Conservation (phyloP, 345 rosid genomes). For the Psidium friedrichsthalianum region DNA sequence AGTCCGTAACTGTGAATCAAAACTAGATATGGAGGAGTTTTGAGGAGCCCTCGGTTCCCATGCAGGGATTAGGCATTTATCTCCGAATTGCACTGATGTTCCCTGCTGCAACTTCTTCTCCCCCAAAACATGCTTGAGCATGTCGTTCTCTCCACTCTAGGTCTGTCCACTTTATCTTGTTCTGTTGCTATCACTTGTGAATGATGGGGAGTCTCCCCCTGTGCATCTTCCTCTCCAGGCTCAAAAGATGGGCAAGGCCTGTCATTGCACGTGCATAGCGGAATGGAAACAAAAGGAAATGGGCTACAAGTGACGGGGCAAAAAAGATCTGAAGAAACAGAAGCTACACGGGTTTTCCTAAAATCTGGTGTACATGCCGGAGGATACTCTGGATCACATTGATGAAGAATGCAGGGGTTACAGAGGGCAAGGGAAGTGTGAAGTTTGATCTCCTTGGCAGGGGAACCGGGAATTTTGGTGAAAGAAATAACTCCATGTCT, state of each 20-base stretch:
- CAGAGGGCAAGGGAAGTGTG: constrained; percentile 76
- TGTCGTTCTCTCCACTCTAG: constrained; percentile 67
- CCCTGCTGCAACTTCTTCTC: constrained; percentile 97
- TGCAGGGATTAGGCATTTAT: constrained; percentile 54
- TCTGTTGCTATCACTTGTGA: constrained; percentile 31
- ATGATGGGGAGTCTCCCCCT: constrained; percentile 32
- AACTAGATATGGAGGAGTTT: neutral
- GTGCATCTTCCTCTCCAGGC: constrained; percentile 41
- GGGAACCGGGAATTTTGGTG: constrained; percentile 55
- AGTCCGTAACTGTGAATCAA: neutral
- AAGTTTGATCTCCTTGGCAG: constrained; percentile 46
- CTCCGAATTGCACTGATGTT: constrained; percentile 95
- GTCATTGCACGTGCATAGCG: constrained; percentile 80
- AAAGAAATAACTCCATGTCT: constrained; percentile 81
- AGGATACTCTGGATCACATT: constrained; percentile 43
- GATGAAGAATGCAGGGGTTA: constrained; percentile 85
- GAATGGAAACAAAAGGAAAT: constrained; percentile 80
- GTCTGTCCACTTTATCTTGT: constrained; percentile 66
- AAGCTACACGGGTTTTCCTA: constrained; percentile 54
- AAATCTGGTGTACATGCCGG: constrained; percentile 49
- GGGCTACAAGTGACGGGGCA: constrained; percentile 95
- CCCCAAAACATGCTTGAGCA: constrained; percentile 99
- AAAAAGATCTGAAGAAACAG: constrained; percentile 74
- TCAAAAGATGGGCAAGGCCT: constrained; percentile 79
- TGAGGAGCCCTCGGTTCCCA: neutral